These are phyloP conservation scores for Candida sp. DNA, from an alignment of 1,139 yeast species.

Conservation along the genomic window DNA sequence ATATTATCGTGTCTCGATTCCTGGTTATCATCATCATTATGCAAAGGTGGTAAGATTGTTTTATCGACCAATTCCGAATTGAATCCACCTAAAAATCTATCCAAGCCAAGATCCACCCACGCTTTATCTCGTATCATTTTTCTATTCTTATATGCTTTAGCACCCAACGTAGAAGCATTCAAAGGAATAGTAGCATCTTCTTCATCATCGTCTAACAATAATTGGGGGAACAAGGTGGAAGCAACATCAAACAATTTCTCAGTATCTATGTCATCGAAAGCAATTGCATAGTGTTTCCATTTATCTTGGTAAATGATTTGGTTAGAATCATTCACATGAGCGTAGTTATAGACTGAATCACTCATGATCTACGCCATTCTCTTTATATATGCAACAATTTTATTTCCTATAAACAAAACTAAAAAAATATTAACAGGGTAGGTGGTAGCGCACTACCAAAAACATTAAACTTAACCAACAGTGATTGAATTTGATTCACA, in stretches of 20 bases:
- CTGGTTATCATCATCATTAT: conserved; percentile 12
- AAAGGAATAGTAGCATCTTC: conserved; percentile 40
- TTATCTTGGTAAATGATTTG: conserved; percentile 40
- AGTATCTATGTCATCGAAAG: conserved; percentile 43
- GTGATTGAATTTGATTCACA: conserved; percentile 17
- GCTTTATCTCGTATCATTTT: conserved; percentile 25
- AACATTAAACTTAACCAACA: background rate
- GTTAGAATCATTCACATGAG: conserved; percentile 37
- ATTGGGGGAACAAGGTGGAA: conserved; percentile 31
- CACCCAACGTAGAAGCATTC: conserved; percentile 35
- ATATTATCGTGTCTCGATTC: conserved; percentile 1
- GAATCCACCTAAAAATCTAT: conserved; percentile 21
- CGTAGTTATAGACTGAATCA: conserved; percentile 30
- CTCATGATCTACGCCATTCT: conserved; percentile 9
- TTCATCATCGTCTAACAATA: conserved; percentile 38
- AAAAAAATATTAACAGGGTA: background rate
- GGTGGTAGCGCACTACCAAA: background rate
- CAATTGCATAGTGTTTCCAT: conserved; percentile 41
- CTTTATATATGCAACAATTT: no score
- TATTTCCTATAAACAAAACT: background rate
- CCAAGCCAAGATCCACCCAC: conserved; percentile 36
- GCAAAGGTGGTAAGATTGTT: conserved; percentile 30
- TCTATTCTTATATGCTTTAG: conserved; percentile 35
- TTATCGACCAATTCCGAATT: conserved; percentile 20
- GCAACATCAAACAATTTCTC: conserved; percentile 35